Evolutionary conservation across 2,329 filamentous ascomycete genomes (phyloP), one percentile per base, ranked within the genome.

Genomic region (Penicillium sp.): DNA sequence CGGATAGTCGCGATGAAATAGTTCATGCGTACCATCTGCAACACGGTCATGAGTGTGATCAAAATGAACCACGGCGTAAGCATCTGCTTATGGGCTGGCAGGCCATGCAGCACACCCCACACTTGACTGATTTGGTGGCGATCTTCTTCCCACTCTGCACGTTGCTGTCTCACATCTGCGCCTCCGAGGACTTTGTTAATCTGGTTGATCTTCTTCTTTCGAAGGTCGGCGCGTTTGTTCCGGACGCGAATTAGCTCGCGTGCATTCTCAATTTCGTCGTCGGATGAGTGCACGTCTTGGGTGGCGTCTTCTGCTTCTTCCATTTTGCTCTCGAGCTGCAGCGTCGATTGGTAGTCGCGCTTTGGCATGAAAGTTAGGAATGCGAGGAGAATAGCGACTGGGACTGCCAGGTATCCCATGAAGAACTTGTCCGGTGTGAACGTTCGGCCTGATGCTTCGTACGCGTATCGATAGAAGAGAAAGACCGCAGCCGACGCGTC

Each of bases 1-100:
- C 88, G 81, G 56, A 95, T 86, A 2, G 91, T 95, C 3, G 91
- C 90, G 47, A 96, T 89, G 68, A 95, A 95, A 76, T 91, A 95
- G 74, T 95, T 95, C 79, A 95, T 95, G 27, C 87, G 81, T 2
- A 85, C 86, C 85, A 88, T 89, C 69, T 88, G 86, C 35, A 89
- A 73, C 28, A 88, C 79, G 25, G 90, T 95, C 69, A 95, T 92
- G 18, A 90, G 72, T 5, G 89, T 88, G 62, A 95, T 89, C 33
- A 95, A 79, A 16, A 90, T 78, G 69, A 94, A 96, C 90, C 91
- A 96, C 0, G 87, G 87, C 4, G 86, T 89, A 6, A 75, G 69
- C 63, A 95, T 87, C 70, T 96, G 91, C 65, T 88, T 75, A 36
- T 76, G 66, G 0, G 88, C 88, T 0, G 86, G 81, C 55, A 80